These are phyloP conservation scores for Citrus hindsii DNA, from an alignment of 345 rosid genomes.

Conservation along the genomic window DNA sequence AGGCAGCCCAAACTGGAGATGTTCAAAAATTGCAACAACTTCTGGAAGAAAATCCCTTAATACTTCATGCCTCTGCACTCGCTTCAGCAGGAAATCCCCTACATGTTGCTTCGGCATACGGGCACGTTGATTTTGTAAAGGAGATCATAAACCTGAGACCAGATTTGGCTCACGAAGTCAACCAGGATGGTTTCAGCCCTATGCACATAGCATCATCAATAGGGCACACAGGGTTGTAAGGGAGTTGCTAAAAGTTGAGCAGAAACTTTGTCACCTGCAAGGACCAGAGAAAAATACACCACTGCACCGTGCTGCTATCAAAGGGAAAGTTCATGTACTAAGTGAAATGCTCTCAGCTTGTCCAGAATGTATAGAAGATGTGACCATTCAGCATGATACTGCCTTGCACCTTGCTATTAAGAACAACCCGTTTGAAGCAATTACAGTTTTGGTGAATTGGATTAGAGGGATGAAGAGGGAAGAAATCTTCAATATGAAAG, in stretches of 20 bases:
- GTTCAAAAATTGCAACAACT: constrained; percentile 6
- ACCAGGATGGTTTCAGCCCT: constrained; percentile 36
- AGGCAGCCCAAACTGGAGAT: constrained; percentile 26
- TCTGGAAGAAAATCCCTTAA: constrained; percentile 18
- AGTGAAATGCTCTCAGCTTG: constrained; percentile 34
- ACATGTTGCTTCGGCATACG: constrained; percentile 23
- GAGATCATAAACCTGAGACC: constrained; percentile 28
- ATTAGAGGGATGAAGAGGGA: constrained; percentile 21
- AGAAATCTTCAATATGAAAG: constrained; percentile 30
- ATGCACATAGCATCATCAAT: constrained; percentile 43
- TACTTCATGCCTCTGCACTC: constrained; percentile 10
- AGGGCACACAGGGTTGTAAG: constrained; percentile 31
- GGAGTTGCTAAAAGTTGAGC: constrained; percentile 30
- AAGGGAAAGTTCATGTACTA: constrained; percentile 33
- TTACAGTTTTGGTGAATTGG: constrained; percentile 30
- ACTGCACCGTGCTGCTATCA: constrained; percentile 32
- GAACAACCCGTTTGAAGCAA: constrained; percentile 25
- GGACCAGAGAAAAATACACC: constrained; percentile 42
- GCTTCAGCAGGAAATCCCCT: constrained; percentile 22
- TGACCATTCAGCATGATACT: constrained; percentile 37
- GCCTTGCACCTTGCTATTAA: constrained; percentile 45
- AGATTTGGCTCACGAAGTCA: constrained; percentile 28
- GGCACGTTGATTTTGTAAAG: constrained; percentile 24
- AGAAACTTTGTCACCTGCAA: constrained; percentile 27
- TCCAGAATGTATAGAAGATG: constrained; percentile 34